phyloP scores from a whole-genome alignment of 768 basidiomycete genomes.

The Boletales sp. region DNA sequence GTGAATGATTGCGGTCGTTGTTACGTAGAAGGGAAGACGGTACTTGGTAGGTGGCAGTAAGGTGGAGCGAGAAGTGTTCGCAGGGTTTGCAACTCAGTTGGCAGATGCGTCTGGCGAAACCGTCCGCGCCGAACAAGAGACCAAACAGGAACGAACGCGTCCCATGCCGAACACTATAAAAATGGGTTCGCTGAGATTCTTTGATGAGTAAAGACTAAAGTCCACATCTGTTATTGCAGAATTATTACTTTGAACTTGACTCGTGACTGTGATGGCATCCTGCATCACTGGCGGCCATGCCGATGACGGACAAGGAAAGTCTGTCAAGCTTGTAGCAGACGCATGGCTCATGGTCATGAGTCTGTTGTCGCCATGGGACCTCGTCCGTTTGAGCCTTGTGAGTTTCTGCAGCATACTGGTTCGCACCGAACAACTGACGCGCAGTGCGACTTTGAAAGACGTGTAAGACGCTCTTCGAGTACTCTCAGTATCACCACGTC shows the following conservation, averaged over 20 bases:
- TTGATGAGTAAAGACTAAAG: not conserved
- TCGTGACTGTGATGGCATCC: not conserved
- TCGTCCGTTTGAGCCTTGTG: conserved; percentile 24
- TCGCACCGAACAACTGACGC: not conserved
- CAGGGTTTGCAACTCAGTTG: too few relatives aligned
- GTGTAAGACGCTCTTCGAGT: conserved; percentile 21
- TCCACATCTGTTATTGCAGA: not conserved
- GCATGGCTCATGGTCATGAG: conserved; percentile 30
- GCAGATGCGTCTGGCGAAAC: conserved; percentile 21
- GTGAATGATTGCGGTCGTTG: too few relatives aligned
- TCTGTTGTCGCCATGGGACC: conserved; percentile 23
- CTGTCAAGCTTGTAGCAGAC: conserved; percentile 21
- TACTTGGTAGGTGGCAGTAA: too few relatives aligned
- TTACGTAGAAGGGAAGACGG: too few relatives aligned
- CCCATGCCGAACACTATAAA: conserved; percentile 1
- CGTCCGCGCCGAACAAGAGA: conserved; percentile 1
- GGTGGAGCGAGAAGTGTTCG: too few relatives aligned
- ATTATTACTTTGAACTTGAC: not conserved
- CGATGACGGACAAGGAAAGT: not conserved
- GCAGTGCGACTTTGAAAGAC: conserved; percentile 12
- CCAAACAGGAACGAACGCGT: conserved; percentile 1
- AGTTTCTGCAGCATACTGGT: conserved; percentile 3
- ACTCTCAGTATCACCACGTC: conserved; percentile 23
- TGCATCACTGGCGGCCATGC: not conserved
- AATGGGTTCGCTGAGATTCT: conserved; percentile 1